Percentiles rank a stretch among this genome's conserved stretches.
These are phyloP conservation scores for Entomortierella beljakovae DNA, from an alignment of 192 early-diverging fungal genomes.

Conservation along the genomic window DNA sequence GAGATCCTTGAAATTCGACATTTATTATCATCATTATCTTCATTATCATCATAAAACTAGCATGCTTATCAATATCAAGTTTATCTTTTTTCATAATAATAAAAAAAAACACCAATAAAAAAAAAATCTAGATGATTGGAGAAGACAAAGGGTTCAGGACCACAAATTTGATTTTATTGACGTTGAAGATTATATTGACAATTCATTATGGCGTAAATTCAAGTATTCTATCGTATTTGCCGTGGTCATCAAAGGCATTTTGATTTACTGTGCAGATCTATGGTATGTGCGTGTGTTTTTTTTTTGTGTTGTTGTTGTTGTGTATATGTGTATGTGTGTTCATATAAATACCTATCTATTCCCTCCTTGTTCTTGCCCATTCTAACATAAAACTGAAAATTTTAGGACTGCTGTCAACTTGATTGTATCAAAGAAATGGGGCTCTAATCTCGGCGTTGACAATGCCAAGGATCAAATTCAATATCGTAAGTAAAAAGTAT, in stretches of 20 bases:
- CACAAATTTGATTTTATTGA: constrained; percentile 93
- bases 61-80: not conserved
- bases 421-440: constrained; percentile 29
- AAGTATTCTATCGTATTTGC: constrained; percentile 72
- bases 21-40: too few species aligned
- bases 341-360: not conserved
- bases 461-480: constrained; percentile 2
- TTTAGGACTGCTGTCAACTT: constrained; percentile 52
- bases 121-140: constrained; percentile 79
- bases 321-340: not conserved
- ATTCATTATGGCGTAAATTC: constrained; percentile 54
- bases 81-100: not conserved
- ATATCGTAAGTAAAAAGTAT: not conserved
- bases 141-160: constrained; percentile 79
- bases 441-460: constrained; percentile 9
- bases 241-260: constrained; percentile 75
- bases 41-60: too few species aligned
- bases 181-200: constrained; percentile 75
- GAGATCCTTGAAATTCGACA: too few species aligned
- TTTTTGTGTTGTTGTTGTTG: not conserved
- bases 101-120: not conserved
- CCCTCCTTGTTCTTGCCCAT: not conserved
- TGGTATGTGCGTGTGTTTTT: constrained; percentile 35
- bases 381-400: not conserved
- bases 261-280: constrained; percentile 87